Base-by-base conservation (phyloP, 371 early-diverging fungal species). In the Mucor racemosus region DNA sequence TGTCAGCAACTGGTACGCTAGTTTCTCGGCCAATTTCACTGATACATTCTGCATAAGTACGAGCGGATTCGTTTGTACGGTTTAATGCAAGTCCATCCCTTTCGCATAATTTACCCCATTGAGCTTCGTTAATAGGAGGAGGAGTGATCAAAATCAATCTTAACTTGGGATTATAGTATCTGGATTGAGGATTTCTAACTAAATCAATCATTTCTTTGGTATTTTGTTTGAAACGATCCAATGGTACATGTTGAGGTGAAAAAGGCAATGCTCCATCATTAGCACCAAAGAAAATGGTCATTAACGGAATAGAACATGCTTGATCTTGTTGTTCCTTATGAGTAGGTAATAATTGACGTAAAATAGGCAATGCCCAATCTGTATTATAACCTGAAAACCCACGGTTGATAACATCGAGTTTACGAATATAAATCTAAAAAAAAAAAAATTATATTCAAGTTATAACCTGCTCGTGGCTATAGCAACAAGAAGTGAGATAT, bases 361-460 rank as follows among this genome's bases (percentile, higher is more conserved):
- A 72, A 11, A 94, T 68, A 14, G 84, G 80, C 15, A 85, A 66
- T 1, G 83, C 84, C 88, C 90, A 90, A 40, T 88, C 87, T 0
- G 94, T 90, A 62, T 88, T 94, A 74, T 88, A 94, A 5, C 95
- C 93, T 9, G 90, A 85, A 72, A 85, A 93, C 0, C 95, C 96
- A 11, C 95, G 84, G 68, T 92, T 94, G 34, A 93, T 64, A 0
- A 96, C 81, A 62, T 94, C 94, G 7, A 90, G 55, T 64, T 87
- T 89, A n/a, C 95, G 86, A 39, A 85, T 76, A 69, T 91, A 95
- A 0, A 78, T 75, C 84, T 84, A 26, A 63, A 4, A 3, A n/a
- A 8, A 81, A 26, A 63, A 4, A 3, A n/a, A 8, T 19, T 15
- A 15, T 15, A 50, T 50, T 21, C 19, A 26, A 26, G 3, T 26